These are phyloP conservation scores for Dioszegia hungarica DNA, from an alignment of 768 basidiomycete species.

Conservation along the genomic window DNA sequence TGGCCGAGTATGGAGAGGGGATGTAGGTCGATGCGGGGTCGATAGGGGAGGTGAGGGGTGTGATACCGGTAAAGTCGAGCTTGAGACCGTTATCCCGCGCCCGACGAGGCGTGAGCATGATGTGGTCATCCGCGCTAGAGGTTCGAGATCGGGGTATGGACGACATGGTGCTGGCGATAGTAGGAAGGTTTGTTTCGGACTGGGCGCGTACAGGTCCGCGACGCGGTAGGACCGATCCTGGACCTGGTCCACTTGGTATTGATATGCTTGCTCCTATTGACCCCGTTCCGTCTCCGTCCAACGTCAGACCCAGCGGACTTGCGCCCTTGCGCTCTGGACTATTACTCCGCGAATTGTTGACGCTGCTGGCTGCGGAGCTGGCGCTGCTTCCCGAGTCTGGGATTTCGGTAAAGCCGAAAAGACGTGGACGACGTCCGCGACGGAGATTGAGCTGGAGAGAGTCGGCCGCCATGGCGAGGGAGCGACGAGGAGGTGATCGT, in stretches of 20 bases:
- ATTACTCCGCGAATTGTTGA: conserved; percentile 17
- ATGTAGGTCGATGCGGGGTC: conserved; percentile 24
- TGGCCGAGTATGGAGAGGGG: conserved; percentile 41
- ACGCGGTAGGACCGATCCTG: not conserved
- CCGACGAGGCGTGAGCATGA: conserved; percentile 8
- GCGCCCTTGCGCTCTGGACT: conserved; percentile 19
- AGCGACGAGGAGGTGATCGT: conserved; percentile 40
- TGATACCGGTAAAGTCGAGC: conserved; percentile 43
- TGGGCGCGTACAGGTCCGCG: conserved; percentile 7
- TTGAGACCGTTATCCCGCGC: conserved; percentile 45
- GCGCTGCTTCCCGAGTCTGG: conserved; percentile 16
- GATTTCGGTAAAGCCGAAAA: conserved; percentile 48
- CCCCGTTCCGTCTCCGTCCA: not conserved
- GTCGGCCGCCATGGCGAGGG: conserved; percentile 29
- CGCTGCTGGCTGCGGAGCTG: conserved; percentile 13
- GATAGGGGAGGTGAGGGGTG: conserved; percentile 9
- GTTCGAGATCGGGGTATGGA: conserved; percentile 3
- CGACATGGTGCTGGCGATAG: conserved; percentile 1
- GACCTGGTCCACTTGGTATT: not conserved
- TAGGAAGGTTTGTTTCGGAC: conserved; percentile 16
- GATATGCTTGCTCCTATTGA: not conserved
- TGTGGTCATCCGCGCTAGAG: conserved; percentile 4
- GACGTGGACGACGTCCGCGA: conserved; percentile 33
- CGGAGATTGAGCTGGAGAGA: conserved; percentile 23
- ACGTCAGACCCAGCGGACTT: not conserved